Percentiles rank a stretch among this genome's conserved stretches.
phyloP scores from a whole-genome alignment of 176 grass and related monocot species.

The Aechmea fasciata region DNA sequence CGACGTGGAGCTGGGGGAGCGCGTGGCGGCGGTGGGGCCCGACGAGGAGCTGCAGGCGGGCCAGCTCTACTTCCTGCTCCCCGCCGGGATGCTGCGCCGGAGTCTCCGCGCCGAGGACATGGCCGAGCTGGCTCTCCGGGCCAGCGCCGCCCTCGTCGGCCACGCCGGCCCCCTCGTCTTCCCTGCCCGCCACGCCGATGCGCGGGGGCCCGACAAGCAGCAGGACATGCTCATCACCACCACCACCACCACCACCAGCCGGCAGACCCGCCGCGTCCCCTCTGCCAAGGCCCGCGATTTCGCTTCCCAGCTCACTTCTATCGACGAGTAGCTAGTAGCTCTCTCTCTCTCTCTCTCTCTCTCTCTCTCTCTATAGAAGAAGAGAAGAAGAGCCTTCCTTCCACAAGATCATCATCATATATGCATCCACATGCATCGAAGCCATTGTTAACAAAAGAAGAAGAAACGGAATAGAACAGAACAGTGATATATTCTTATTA shows the following conservation, averaged over 20 bases:
- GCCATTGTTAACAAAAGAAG: too few species aligned
- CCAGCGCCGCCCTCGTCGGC: constrained; percentile 57
- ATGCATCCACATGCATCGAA: too few species aligned
- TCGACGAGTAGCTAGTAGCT: not conserved
- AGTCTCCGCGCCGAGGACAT: constrained; percentile 67
- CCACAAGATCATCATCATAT: too few species aligned
- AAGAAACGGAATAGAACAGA: too few species aligned
- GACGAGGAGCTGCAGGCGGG: constrained; percentile 66
- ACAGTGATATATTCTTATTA: too few species aligned
- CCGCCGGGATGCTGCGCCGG: constrained; percentile 45
- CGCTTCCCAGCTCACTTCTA: not conserved
- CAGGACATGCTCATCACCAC: not conserved
- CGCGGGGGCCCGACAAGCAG: not conserved
- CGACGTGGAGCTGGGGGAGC: constrained; percentile 53
- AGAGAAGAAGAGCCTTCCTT: too few species aligned
- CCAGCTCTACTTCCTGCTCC: constrained; percentile 91
- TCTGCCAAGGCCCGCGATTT: not conserved
- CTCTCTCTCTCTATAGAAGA: too few species aligned
- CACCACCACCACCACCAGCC: not conserved
- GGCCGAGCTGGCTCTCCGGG: constrained; percentile 66
- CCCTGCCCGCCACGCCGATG: constrained; percentile 4
- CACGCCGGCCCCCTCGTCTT: constrained; percentile 42
- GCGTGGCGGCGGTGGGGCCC: constrained; percentile 22
- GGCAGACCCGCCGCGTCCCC: too few species aligned
- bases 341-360: too few species aligned